phyloP scores from a whole-genome alignment of 1,284 basidiomycete species.

The Golubevia sp. region DNA sequence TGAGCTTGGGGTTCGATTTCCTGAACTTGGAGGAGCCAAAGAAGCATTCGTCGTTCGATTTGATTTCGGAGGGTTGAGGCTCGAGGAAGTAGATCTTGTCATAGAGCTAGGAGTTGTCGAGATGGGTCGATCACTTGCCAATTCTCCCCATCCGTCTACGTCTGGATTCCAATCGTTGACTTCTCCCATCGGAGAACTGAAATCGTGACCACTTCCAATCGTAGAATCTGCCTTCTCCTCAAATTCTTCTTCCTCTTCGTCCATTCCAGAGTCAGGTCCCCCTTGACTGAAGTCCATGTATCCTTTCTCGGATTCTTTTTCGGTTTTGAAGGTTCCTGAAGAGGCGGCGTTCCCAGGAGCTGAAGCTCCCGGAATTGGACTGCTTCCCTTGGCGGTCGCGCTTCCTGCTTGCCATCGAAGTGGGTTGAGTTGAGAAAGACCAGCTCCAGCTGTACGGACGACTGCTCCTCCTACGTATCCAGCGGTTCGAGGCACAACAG shows the following conservation, averaged over 20 bases:
- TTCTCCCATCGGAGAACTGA: not conserved
- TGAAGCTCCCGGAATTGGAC: slow-evolving; percentile 10
- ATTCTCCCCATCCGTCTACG: no score
- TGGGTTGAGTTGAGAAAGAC: slow-evolving; percentile 35
- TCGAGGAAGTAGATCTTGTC: no score
- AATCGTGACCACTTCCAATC: not conserved
- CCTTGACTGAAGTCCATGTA: slow-evolving; percentile 35
- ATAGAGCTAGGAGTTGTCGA: no score
- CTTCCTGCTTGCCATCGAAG: slow-evolving; percentile 32
- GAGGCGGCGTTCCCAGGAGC: not conserved
- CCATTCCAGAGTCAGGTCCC: not conserved
- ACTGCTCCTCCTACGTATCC: slow-evolving; percentile 65
- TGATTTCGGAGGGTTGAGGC: not conserved
- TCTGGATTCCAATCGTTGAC: not conserved
- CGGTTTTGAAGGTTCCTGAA: not conserved
- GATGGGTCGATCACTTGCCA: no score
- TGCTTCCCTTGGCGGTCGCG: slow-evolving; percentile 5
- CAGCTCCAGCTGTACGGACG: slow-evolving; percentile 35
- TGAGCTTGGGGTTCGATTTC: not conserved
- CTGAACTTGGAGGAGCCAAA: not conserved
- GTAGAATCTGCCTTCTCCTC: not conserved
- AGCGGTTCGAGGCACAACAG: slow-evolving; percentile 87
- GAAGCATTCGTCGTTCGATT: not conserved
- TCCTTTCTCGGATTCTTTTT: slow-evolving; percentile 6
- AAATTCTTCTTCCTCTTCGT: not conserved